A percentile compares a stretch with the other conserved stretches of the same genome.
Conservation (phyloP, 352 stramenopile species). For the Globisporangium acanthophoron region DNA sequence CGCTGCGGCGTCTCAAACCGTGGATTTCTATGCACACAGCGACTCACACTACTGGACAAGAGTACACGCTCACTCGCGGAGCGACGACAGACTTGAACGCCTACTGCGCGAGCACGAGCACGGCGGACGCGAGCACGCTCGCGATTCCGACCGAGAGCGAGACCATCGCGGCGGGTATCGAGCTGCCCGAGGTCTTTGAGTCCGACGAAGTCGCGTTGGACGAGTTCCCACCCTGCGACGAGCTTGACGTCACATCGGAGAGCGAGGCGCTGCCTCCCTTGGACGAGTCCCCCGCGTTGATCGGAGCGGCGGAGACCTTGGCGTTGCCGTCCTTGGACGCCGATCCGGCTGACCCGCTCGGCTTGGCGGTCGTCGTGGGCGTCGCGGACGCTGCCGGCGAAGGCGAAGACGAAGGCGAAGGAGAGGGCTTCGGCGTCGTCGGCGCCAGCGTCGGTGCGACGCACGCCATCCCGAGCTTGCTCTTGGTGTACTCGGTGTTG, state of each 20-base stretch:
- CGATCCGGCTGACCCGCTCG: not conserved
- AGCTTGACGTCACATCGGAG: not conserved
- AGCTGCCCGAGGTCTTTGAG: not conserved
- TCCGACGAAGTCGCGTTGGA: not conserved
- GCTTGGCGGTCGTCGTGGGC: not conserved
- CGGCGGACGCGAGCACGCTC: not conserved
- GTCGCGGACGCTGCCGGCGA: not conserved
- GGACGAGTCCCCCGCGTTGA: not conserved
- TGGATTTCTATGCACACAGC: too few species aligned
- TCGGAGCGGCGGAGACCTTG: not conserved
- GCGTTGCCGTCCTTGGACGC: conserved; percentile 3
- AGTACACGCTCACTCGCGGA: not conserved
- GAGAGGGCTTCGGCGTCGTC: not conserved
- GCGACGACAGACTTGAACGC: not conserved
- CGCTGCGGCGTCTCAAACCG: too few species aligned
- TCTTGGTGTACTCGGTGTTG: conserved; percentile 28
- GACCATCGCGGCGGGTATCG: not conserved
- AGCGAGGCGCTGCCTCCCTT: not conserved
- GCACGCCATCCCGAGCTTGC: conserved; percentile 43
- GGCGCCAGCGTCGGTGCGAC: conserved; percentile 21
- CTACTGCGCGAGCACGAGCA: conserved; percentile 2
- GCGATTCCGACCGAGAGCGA: conserved; percentile 1
- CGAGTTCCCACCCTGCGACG: not conserved
- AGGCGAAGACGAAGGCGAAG: not conserved
- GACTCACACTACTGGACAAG: too few species aligned